These are phyloP conservation scores for Penicillium vulpinum DNA, from an alignment of 2,329 filamentous ascomycete genomes.

Conservation along the genomic window DNA sequence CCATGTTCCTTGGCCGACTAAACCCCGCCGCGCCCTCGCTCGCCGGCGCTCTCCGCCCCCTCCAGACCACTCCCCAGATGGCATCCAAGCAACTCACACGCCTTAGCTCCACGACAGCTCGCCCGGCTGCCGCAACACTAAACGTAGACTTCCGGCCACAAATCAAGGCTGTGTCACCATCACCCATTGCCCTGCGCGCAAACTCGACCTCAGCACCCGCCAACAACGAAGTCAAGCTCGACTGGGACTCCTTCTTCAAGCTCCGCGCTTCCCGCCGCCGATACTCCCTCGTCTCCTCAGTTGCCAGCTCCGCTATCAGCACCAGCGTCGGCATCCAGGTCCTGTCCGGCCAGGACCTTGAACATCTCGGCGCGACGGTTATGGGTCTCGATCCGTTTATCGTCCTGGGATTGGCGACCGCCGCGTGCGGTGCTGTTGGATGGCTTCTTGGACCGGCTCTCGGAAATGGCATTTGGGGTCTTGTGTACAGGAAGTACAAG, in stretches of 20 bases:
- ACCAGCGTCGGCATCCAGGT: conserved; percentile 56
- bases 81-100: conserved; percentile 29
- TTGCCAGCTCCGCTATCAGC: conserved; percentile 62
- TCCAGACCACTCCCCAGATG: conserved; percentile 18
- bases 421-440: conserved; percentile 74
- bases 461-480: conserved; percentile 76
- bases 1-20: conserved; percentile 31
- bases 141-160: conserved; percentile 16
- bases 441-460: conserved; percentile 86
- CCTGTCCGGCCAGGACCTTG: conserved; percentile 70
- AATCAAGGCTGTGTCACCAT: conserved; percentile 8
- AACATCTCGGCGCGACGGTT: conserved; percentile 62
- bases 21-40: conserved; percentile 27
- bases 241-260: conserved; percentile 92
- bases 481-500: conserved; percentile 70
- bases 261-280: conserved; percentile 82
- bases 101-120: conserved; percentile 19
- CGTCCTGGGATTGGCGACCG: conserved; percentile 75
- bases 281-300: conserved; percentile 77
- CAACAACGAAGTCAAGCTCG: conserved; percentile 51
- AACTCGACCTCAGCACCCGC: conserved; percentile 35
- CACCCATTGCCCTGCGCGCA: conserved; percentile 20
- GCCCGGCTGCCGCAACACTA: conserved; percentile 16
- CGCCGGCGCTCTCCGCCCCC: conserved; percentile 19
- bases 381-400: conserved; percentile 86